A percentile compares a stretch with the other conserved stretches of the same genome.
phyloP scores from a whole-genome alignment of 2,329 filamentous ascomycete genomes.

The Stagonosporopsis chrysanthemi region DNA sequence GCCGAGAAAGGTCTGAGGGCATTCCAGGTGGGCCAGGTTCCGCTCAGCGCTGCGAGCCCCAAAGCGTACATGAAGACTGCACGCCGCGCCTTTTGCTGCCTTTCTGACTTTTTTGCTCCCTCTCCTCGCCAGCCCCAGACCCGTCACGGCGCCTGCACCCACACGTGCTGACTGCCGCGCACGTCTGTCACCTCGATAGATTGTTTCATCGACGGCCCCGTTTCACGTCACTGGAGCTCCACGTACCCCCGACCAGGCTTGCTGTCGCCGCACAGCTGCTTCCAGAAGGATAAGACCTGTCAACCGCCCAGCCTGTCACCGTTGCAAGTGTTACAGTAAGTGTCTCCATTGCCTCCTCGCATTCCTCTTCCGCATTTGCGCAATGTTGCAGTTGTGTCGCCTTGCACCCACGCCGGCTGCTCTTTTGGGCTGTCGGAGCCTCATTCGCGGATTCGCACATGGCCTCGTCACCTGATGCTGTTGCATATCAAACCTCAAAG shows the following conservation, averaged over 20 bases:
- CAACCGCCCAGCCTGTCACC: constrained; percentile 16
- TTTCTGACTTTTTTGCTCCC: constrained; percentile 26
- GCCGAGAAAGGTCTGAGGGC: constrained; percentile 42
- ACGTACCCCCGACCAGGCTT: constrained; percentile 14
- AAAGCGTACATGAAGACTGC: constrained; percentile 36
- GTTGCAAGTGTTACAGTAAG: constrained; percentile 26
- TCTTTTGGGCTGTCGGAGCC: constrained; percentile 3
- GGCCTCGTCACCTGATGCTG: background rate
- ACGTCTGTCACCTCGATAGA: constrained; percentile 21
- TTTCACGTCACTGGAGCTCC: constrained; percentile 29
- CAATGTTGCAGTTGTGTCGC: constrained; percentile 1
- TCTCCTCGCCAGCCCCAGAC: constrained; percentile 10
- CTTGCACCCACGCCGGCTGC: background rate
- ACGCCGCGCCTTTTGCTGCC: constrained; percentile 26
- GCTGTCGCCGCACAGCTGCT: constrained; percentile 11
- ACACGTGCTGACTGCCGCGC: constrained; percentile 14
- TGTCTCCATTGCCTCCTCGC: constrained; percentile 7
- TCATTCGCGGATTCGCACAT: background rate
- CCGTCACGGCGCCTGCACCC: constrained; percentile 9
- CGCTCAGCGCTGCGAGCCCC: constrained; percentile 15
- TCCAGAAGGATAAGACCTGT: constrained; percentile 7
- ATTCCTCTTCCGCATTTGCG: constrained; percentile 6
- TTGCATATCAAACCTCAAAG: background rate
- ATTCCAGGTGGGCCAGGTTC: constrained; percentile 24
- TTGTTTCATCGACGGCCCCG: constrained; percentile 30